These are phyloP conservation scores for Phytophthora palmivora DNA, from an alignment of 352 stramenopile genomes.

Conservation along the genomic window DNA sequence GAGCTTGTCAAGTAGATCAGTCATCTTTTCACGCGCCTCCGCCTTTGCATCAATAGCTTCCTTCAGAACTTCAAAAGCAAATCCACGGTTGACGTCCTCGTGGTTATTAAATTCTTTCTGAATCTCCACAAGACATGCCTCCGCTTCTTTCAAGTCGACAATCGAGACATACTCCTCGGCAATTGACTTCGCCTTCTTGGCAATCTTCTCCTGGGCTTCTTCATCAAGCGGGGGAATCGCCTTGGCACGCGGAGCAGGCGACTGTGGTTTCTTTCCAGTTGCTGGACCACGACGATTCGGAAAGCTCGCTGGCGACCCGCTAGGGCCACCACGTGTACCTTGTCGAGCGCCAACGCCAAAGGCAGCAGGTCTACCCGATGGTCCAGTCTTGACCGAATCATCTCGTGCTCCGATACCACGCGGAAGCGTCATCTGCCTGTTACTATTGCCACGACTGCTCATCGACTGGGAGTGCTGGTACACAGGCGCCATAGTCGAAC, in stretches of 20 bases:
- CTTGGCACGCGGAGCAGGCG: slow-evolving; percentile 34
- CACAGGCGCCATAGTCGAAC: slow-evolving; percentile 63
- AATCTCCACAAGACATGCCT: slow-evolving; percentile 66
- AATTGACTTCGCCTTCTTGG: slow-evolving; percentile 81
- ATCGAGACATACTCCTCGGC: slow-evolving; percentile 84
- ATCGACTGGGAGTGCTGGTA: slow-evolving; percentile 64
- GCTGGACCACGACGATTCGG: slow-evolving; percentile 24
- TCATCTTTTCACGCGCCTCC: slow-evolving; percentile 59
- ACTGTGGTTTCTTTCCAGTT: slow-evolving; percentile 45
- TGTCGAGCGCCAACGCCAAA: slow-evolving; percentile 45
- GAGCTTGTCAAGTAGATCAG: slow-evolving; percentile 74
- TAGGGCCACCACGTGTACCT: slow-evolving; percentile 25
- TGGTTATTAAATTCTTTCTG: slow-evolving; percentile 74
- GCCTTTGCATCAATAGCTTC: slow-evolving; percentile 74
- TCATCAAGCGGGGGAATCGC: slow-evolving; percentile 58
- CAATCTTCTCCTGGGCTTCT: slow-evolving; percentile 68
- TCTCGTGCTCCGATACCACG: slow-evolving; percentile 57
- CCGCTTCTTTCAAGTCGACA: slow-evolving; percentile 71
- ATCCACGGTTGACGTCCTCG: slow-evolving; percentile 58
- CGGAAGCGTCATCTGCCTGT: slow-evolving; percentile 52
- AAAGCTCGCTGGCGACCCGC: slow-evolving; percentile 45
- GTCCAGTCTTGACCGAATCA: slow-evolving; percentile 68
- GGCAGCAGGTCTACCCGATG: slow-evolving; percentile 55
- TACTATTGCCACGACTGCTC: slow-evolving; percentile 49
- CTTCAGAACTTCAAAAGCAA: slow-evolving; percentile 68